Evolutionary conservation across 2,329 filamentous ascomycete genomes (phyloP).

Genomic region (Colletotrichum gloeosporioides): DNA sequence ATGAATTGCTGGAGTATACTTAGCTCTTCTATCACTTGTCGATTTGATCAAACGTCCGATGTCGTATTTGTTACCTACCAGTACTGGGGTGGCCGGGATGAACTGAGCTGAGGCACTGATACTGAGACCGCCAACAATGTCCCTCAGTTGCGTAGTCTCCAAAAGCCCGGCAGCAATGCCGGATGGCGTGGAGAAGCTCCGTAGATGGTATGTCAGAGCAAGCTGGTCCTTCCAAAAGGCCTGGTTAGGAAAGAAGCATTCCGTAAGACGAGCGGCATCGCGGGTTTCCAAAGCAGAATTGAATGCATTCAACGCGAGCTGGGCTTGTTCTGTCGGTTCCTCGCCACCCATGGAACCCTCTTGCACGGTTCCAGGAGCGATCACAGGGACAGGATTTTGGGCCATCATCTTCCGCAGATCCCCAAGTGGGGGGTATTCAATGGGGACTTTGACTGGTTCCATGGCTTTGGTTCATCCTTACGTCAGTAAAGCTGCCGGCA

Average conservation of each 20-base stretch:
- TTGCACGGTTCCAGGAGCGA: not conserved
- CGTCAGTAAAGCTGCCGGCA: not conserved
- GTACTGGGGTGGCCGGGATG: not conserved
- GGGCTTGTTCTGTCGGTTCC: not conserved
- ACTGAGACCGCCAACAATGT: not conserved
- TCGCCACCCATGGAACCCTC: not conserved
- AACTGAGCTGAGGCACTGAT: slow-evolving; percentile 8
- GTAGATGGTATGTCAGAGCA: slow-evolving; percentile 9
- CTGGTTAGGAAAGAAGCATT: not conserved
- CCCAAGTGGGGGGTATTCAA: not conserved
- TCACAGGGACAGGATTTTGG: not conserved
- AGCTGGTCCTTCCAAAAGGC: slow-evolving; percentile 11
- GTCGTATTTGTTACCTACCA: not conserved
- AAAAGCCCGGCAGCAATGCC: not conserved
- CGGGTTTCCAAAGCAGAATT: not conserved
- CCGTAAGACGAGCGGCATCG: not conserved
- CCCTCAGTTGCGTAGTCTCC: not conserved
- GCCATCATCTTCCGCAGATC: not conserved
- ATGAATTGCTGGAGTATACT: not conserved
- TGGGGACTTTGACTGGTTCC: not conserved
- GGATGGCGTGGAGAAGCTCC: not conserved
- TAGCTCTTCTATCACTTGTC: not conserved
- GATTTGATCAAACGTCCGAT: not conserved
- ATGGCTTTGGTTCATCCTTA: not conserved
- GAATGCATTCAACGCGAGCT: not conserved